A percentile compares a stretch with the other conserved stretches of the same genome.
Evolutionary conservation across 2,329 filamentous ascomycete genomes (phyloP).

Genomic region (Lachnellula occidentalis): DNA sequence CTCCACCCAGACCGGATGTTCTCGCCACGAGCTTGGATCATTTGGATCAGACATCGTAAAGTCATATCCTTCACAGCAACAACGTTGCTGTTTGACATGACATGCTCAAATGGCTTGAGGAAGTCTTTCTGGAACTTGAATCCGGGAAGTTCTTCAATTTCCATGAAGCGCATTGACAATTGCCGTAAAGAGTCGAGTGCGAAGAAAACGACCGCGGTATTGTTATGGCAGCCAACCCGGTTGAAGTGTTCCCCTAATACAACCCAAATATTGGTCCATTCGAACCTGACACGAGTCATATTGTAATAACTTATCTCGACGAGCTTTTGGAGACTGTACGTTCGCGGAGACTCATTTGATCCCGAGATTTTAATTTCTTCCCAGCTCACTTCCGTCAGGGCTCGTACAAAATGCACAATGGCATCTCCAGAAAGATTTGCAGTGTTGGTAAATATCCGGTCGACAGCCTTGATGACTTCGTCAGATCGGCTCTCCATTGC

Average conservation of each 20-base stretch:
- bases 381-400: conserved; percentile 94
- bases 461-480: conserved; percentile 86
- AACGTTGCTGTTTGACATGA: conserved; percentile 87
- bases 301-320: conserved; percentile 99
- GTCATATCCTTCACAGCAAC: conserved; percentile 97
- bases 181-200: conserved; percentile 92
- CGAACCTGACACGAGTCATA: conserved; percentile 96
- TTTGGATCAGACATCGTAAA: conserved; percentile 90
- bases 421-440: conserved; percentile 89
- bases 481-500: conserved; percentile 89
- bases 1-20: conserved; percentile 98
- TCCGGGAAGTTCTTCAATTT: conserved; percentile 92
- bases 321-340: conserved; percentile 95
- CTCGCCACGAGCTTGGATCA: conserved; percentile 95
- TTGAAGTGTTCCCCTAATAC: conserved; percentile 99
- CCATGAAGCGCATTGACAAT: conserved; percentile 97
- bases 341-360: conserved; percentile 89
- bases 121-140: conserved; percentile 99
- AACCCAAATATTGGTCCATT: conserved; percentile 97
- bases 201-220: conserved; percentile 96
- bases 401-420: conserved; percentile 90
- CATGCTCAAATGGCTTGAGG: conserved; percentile 94
- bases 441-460: conserved; percentile 95
- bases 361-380: conserved; percentile 98
- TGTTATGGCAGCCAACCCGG: conserved; percentile 90